Evolutionary conservation across 495 filamentous ascomycete genomes (phyloP).

Genomic region (Penicillium cinerascens): DNA sequence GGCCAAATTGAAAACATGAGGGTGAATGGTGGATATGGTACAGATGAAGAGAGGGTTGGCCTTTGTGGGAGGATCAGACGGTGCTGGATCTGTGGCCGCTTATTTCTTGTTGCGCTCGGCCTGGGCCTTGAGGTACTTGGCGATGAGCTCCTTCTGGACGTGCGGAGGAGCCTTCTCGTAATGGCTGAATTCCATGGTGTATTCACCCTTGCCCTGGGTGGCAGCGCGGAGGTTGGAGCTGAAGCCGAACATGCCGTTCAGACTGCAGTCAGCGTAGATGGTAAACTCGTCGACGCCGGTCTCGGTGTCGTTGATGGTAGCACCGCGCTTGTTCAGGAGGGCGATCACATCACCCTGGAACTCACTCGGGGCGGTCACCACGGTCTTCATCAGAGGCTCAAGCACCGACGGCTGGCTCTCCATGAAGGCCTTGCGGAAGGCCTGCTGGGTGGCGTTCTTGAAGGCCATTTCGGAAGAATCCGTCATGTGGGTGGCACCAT

Average conservation of each 20-base stretch:
- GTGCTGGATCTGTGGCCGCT: constrained; percentile 8
- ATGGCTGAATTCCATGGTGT: constrained; percentile 97
- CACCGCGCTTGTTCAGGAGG: constrained; percentile 93
- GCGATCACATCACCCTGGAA: constrained; percentile 97
- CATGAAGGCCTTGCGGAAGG: constrained; percentile 91
- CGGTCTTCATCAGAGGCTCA: constrained; percentile 97
- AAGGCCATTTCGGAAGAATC: constrained; percentile 99
- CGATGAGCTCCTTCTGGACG: constrained; percentile 88
- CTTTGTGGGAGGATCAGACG: constrained; percentile 7
- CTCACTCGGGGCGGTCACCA: constrained; percentile 90
- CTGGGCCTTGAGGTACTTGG: constrained; percentile 82
- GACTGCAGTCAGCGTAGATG: constrained; percentile 84
- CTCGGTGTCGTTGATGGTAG: constrained; percentile 92
- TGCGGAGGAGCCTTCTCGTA: constrained; percentile 85
- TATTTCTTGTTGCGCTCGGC: constrained; percentile 70
- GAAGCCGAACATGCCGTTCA: constrained; percentile 98
- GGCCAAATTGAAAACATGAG: neutral
- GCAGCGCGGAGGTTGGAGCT: constrained; percentile 82
- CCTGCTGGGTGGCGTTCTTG: constrained; percentile 92
- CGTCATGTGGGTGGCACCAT: constrained; percentile 96
- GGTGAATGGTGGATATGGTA: constrained; percentile 17
- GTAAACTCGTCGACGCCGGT: constrained; percentile 94
- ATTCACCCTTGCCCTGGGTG: constrained; percentile 98
- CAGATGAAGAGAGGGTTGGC: constrained; percentile 10
- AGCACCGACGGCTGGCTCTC: constrained; percentile 75